Base-by-base conservation (phyloP, 164 flowering plant genomes). In the Platanus orientalis region DNA sequence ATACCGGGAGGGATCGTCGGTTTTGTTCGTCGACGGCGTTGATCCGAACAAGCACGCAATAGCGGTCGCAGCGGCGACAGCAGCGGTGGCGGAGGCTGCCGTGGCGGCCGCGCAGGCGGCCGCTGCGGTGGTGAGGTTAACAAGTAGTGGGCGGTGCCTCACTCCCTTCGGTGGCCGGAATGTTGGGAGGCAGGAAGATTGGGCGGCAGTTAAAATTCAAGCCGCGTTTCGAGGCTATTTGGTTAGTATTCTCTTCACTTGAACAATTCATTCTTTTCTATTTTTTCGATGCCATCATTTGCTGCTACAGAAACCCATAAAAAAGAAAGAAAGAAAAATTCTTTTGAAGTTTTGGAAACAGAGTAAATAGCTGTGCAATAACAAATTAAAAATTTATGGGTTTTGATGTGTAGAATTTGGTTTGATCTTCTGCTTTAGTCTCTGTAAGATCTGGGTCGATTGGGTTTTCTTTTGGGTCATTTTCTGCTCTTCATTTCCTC, bases 191-290 rank as follows among this genome's bases (percentile, higher is more conserved):
- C 32, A 69, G 60, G 79, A 69, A 25, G 74, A 68, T 0, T 29
- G 66, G 32, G 90, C 96, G 4, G 86, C 96, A 14, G 76, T 92
- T 20, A 78, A 45, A 60, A 86, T 92, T 39, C 97, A 92, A 69
- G 73, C 92, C 0, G 83, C 84, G 1, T 92, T 92, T 70, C 79
- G 97, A 55, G 96, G 84, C 52, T 92, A 87, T 62, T 76, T 92
- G 90, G 97, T 92, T 25, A 68, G 79, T 70, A 36, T 36, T 3
- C 12, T 36, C 39, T 14, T 36, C 42, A n/a, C n/a, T n/a, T n/a
- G n/a, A n/a, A n/a, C n/a, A n/a, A n/a, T n/a, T n/a, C n/a, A n/a
- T 45, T 45, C 49, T 5, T 12, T 3, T 45, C 19, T 16, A 19
- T 14, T 45, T 45, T 45, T 16, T 45, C 39, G 39, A 34, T n/a